Conservation (phyloP, 2,329 filamentous ascomycete species). For the Epichloe brachyelytri region DNA sequence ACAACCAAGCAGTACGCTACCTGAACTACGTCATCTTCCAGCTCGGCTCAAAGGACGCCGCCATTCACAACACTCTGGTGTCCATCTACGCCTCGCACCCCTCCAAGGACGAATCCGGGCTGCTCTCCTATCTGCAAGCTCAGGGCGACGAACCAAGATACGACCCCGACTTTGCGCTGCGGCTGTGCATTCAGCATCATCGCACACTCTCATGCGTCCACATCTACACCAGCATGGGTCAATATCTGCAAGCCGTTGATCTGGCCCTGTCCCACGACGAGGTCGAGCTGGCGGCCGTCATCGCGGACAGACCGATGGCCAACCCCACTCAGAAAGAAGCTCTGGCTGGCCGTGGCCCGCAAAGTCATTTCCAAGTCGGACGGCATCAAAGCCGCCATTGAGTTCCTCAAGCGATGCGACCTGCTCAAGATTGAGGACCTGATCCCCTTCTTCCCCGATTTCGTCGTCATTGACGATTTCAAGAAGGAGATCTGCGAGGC, state of each 20-base stretch:
- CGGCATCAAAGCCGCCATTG: constrained; percentile 85
- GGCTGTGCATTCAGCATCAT: constrained; percentile 87
- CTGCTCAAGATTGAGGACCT: constrained; percentile 89
- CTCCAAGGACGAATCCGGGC: constrained; percentile 69
- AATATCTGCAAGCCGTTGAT: constrained; percentile 87
- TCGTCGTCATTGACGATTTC: constrained; percentile 97
- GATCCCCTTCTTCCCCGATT: constrained; percentile 97
- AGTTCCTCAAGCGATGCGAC: constrained; percentile 84
- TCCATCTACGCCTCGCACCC: constrained; percentile 87
- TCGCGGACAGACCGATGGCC: constrained; percentile 74
- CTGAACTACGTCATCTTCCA: constrained; percentile 88
- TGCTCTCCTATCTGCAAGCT: constrained; percentile 80
- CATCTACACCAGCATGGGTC: constrained; percentile 93
- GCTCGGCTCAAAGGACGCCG: constrained; percentile 65
- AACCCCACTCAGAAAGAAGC: constrained; percentile 75
- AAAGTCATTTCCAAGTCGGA: constrained; percentile 81
- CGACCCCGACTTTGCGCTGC: constrained; percentile 90
- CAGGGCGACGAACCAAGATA: constrained; percentile 80
- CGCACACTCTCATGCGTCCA: constrained; percentile 91
- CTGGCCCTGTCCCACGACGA: constrained; percentile 82
- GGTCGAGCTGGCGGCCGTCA: constrained; percentile 76
- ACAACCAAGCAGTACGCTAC: constrained; percentile 90
- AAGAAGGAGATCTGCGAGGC: constrained; percentile 95
- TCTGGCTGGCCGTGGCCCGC: constrained; percentile 91
- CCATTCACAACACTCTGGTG: constrained; percentile 92